Base-by-base conservation (phyloP, 257 asterid genomes). In the Nicotiana tabacum region DNA sequence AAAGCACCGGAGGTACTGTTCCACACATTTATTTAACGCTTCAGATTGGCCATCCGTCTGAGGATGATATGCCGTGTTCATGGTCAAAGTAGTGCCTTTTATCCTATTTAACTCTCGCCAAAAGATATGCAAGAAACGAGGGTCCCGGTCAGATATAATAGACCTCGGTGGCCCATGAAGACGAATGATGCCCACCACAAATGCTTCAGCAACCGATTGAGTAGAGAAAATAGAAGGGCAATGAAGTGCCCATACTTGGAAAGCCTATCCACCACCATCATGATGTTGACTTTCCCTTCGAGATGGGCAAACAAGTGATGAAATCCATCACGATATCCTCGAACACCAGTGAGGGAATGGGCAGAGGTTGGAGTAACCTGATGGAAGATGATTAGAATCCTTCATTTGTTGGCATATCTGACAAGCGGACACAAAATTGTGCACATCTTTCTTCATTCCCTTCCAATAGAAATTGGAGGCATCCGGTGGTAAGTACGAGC, bases 311-410 rank as follows among this genome's bases (percentile, higher is more conserved):
- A 4, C 64, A 46, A 0, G 21, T 7, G 24, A 81, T 81, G 16
- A 66, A 81, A 81, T 81, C 83, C 77, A 81, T 81, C 13, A 33
- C 0, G 15, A 81, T 29, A 46, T 81, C 48, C 9, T 66, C 66
- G 66, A 77, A 46, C 3, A 81, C 53, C 13, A 32, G 65, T 8
- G 18, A 9, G 2, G 83, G 78, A 2, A 81, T 51, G 1, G 78
- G 78, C 2, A 81, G 46, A 4, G 83, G 78, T 17, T 81, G 83
- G 4, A 81, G 21, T 2, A 66, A 13, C 1, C 83, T 5, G 37
- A 48, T 10, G 83, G 66, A 3, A 18, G 35, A 9, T n/a, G 24
- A 7, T 2, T 16, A 15, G 9, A 17, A 37, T 37, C 43, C 43
- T 37, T 37, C 43, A 37, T 5, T 37, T 32, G 35, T 32, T 32